Base-by-base conservation (phyloP, 2,329 filamentous ascomycete genomes). In the Trichophyton rubrum region DNA sequence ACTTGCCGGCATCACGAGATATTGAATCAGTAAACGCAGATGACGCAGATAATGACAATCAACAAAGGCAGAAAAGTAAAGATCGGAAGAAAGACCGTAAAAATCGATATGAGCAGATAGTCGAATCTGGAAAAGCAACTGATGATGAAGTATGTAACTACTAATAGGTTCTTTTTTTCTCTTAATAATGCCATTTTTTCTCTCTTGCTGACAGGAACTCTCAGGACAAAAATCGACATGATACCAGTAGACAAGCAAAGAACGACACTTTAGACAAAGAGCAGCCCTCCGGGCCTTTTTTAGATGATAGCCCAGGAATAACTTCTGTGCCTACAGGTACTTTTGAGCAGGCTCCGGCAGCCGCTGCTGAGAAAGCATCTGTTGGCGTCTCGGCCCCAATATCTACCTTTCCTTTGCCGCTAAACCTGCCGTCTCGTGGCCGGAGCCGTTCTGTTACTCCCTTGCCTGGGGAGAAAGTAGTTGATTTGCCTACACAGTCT, bases 231-330 rank as follows among this genome's bases (percentile, higher is more conserved):
- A 55, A 35, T 35, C 51, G 24, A 7, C 15, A 35, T 33, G 51
- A 55, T 20, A 35, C 27, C 51, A n/a, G 56, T 58, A 45, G 40
- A 30, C 56, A 58, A 58, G 13, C 22, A 30, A 35, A 24, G 22
- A 35, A 43, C 30, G 56, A 58, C 4, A 24, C 22, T 58, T 6
- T 30, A 15, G 15, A 20, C 7, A 55, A 35, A 9, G 27, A 35
- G 6, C 51, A 24, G 22, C 13, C 56, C 4, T 65, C 66, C 11
- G 69, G 78, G 75, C 79, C 82, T 84, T 85, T 85, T 84, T 84
- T 85, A 85, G 82, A 72, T 70, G 75, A 77, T 74, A 77, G 80
- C 81, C 81, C 80, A 79, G 82, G 82, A 80, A 79, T 80, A 74
- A 78, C 78, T 74, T 65, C 63, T 59, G 63, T 71, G 72, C 66